phyloP scores from a whole-genome alignment of 108 stramenopile species.

The Pseudonitzschia pungens region DNA sequence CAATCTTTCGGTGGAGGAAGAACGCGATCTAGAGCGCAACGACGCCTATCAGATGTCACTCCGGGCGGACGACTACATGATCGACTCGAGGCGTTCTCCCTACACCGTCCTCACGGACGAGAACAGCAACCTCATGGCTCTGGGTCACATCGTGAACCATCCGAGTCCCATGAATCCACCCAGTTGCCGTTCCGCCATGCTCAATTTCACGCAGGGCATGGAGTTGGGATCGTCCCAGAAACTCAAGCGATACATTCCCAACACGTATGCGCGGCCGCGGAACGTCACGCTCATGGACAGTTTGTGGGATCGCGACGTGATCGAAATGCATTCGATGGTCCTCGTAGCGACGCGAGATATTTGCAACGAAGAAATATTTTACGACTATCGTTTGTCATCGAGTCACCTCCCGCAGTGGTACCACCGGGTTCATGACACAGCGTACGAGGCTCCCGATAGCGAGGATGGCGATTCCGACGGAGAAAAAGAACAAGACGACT shows the following conservation, averaged over 20 bases:
- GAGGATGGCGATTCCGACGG: neutral
- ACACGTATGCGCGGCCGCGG: slow-evolving; percentile 73
- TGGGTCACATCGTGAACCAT: slow-evolving; percentile 85
- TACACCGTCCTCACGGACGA: slow-evolving; percentile 66
- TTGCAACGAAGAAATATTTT: slow-evolving; percentile 81
- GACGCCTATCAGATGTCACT: slow-evolving; percentile 74
- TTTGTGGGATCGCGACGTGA: slow-evolving; percentile 50
- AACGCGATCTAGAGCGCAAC: slow-evolving; percentile 53
- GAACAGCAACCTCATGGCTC: slow-evolving; percentile 65
- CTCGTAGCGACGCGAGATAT: slow-evolving; percentile 64
- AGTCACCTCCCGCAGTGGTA: slow-evolving; percentile 64
- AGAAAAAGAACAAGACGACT: neutral
- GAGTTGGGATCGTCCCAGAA: neutral
- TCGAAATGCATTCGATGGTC: slow-evolving; percentile 82
- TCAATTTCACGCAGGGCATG: slow-evolving; percentile 71
- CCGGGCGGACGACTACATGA: slow-evolving; percentile 76
- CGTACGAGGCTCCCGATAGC: neutral
- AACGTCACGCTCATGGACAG: slow-evolving; percentile 36
- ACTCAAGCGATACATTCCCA: slow-evolving; percentile 57
- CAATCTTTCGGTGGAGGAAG: slow-evolving; percentile 46
- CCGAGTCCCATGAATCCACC: slow-evolving; percentile 50
- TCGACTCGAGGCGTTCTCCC: slow-evolving; percentile 75
- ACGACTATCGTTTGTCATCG: slow-evolving; percentile 72
- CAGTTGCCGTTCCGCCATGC: slow-evolving; percentile 64
- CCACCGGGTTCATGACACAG: slow-evolving; percentile 27